These are phyloP conservation scores for Sugiyamaella marilandica DNA, from an alignment of 805 yeast species.

Conservation along the genomic window DNA sequence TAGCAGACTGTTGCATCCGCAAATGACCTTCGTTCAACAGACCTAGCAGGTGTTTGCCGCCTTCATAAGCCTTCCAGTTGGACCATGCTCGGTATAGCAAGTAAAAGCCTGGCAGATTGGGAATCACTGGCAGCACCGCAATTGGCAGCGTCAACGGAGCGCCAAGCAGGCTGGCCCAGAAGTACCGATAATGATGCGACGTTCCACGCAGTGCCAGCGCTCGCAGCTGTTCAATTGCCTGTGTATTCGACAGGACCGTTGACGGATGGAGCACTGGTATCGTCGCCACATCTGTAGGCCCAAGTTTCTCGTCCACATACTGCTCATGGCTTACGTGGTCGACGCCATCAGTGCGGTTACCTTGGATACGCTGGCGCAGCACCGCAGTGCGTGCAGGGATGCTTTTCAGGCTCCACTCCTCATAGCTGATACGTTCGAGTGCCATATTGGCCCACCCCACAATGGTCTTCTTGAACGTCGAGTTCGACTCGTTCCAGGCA, in stretches of 20 bases:
- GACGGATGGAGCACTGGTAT: conserved; percentile 47
- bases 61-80: conserved; percentile 71
- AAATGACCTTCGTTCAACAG: conserved; percentile 46
- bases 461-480: conserved; percentile 52
- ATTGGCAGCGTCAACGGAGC: conserved; percentile 79
- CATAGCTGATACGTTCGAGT: conserved; percentile 67
- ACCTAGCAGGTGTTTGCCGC: conserved; percentile 62
- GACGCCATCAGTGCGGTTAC: conserved; percentile 20
- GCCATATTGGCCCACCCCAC: conserved; percentile 49
- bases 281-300: conserved; percentile 22
- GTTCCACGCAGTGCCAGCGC: conserved; percentile 42
- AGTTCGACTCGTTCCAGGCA: conserved; percentile 51
- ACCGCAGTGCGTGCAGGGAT: conserved; percentile 67
- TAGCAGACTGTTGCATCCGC: conserved; percentile 13
- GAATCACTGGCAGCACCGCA: conserved; percentile 77
- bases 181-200: conserved; percentile 51
- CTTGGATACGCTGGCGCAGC: conserved; percentile 44
- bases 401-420: conserved; percentile 68
- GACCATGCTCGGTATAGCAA: conserved; percentile 77
- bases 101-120: conserved; percentile 90
- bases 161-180: conserved; percentile 49
- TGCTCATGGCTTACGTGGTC: conserved; percentile 14
- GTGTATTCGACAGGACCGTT: conserved; percentile 29
- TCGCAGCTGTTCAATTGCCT: conserved; percentile 38
- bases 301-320: conserved; percentile 13